Conservation (phyloP, 2,329 filamentous ascomycete species). For the Alternaria longipes region DNA sequence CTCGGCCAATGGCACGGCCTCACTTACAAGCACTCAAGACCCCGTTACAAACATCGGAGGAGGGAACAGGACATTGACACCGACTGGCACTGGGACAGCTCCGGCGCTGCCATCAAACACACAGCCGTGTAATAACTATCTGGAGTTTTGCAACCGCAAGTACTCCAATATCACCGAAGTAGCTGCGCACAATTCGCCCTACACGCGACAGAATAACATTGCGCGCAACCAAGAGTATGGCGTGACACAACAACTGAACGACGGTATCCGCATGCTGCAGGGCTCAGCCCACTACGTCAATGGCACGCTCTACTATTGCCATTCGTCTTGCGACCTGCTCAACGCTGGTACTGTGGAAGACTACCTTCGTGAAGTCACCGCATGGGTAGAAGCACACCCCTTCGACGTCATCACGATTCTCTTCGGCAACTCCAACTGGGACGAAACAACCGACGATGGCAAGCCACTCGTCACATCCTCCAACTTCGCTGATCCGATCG, state of each 20-base stretch:
- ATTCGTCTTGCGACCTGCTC: slow-evolving; percentile 84
- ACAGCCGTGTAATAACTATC: slow-evolving; percentile 54
- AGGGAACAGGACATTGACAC: slow-evolving; percentile 37
- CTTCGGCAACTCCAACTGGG: slow-evolving; percentile 76
- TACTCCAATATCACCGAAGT: slow-evolving; percentile 56
- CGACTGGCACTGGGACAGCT: slow-evolving; percentile 35
- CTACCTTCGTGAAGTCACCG: slow-evolving; percentile 74
- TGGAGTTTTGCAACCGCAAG: slow-evolving; percentile 51
- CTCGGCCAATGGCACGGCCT: slow-evolving; percentile 32
- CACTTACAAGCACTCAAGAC: slow-evolving; percentile 20
- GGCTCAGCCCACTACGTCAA: slow-evolving; percentile 68
- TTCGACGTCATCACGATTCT: slow-evolving; percentile 91
- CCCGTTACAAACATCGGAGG: slow-evolving; percentile 42
- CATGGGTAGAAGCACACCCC: slow-evolving; percentile 80
- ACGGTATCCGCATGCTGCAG: slow-evolving; percentile 60
- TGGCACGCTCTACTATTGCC: slow-evolving; percentile 78
- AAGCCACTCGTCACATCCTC: slow-evolving; percentile 66
- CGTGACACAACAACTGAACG: slow-evolving; percentile 52
- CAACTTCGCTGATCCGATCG: slow-evolving; percentile 73
- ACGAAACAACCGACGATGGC: slow-evolving; percentile 36
- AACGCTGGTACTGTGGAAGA: slow-evolving; percentile 81
- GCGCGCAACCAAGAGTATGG: slow-evolving; percentile 50
- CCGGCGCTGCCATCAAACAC: slow-evolving; percentile 49
- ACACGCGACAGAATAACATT: slow-evolving; percentile 46
- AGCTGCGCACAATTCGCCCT: slow-evolving; percentile 53